phyloP scores from a whole-genome alignment of 1,284 basidiomycete species.

The Fomitopsis palustris region DNA sequence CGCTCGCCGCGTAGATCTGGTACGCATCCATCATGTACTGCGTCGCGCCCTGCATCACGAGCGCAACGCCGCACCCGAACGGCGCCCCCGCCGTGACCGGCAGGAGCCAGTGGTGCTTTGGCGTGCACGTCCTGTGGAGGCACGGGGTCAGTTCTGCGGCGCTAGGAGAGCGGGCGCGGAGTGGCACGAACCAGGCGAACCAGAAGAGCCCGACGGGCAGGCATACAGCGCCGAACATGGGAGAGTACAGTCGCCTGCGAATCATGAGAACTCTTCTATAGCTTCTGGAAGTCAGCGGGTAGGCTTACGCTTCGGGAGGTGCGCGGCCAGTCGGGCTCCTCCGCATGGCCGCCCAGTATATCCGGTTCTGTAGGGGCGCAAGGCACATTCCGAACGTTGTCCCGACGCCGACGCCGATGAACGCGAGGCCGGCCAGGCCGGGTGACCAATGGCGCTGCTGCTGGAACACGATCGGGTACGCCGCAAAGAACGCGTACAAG shows the following conservation, averaged over 20 bases:
- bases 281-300: not conserved
- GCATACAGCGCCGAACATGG: slow-evolving; percentile 50
- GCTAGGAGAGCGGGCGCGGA: not conserved
- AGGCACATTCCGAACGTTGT: slow-evolving; percentile 50
- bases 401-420: slow-evolving; percentile 63
- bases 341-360: slow-evolving; percentile 52
- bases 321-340: slow-evolving; percentile 48
- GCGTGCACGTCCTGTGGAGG: slow-evolving; percentile 47
- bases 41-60: slow-evolving; percentile 55
- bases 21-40: slow-evolving; percentile 70
- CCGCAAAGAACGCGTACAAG: slow-evolving; percentile 56
- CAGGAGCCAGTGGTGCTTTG: slow-evolving; percentile 56
- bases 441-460: slow-evolving; percentile 55
- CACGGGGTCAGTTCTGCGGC: not conserved
- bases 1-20: slow-evolving; percentile 59
- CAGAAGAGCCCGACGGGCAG: slow-evolving; percentile 64
- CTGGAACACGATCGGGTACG: slow-evolving; percentile 62
- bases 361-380: slow-evolving; percentile 51
- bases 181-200: slow-evolving; percentile 42
- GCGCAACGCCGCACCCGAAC: slow-evolving; percentile 59
- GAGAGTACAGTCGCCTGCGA: slow-evolving; percentile 53
- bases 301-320: slow-evolving; percentile 54
- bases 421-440: slow-evolving; percentile 59
- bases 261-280: slow-evolving; percentile 5
- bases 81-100: slow-evolving; percentile 61